Evolutionary conservation across 1,284 basidiomycete genomes (phyloP).

Genomic region (Sanghuangporus sanghuang): DNA sequence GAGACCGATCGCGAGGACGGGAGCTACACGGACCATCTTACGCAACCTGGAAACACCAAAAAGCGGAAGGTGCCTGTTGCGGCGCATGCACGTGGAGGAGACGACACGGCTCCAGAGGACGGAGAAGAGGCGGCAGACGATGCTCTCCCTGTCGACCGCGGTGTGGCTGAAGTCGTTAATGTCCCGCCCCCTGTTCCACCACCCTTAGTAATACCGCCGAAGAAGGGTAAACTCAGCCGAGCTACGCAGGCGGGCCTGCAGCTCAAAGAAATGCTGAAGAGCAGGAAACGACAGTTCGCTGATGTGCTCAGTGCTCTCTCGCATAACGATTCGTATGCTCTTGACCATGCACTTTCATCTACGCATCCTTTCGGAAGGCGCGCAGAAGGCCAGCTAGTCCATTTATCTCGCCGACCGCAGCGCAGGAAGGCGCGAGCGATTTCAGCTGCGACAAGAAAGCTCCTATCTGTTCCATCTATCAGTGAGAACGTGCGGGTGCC

Average conservation of each 20-base stretch:
- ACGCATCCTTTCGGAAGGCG: conserved; percentile 22
- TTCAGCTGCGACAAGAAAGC: conserved; percentile 9
- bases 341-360: conserved; percentile 70
- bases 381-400: conserved; percentile 25
- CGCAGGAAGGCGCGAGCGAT: conserved; percentile 28
- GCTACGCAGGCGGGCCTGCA: conserved; percentile 64
- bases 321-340: conserved; percentile 58
- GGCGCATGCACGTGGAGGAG: conserved; percentile 13
- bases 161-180: conserved; percentile 21
- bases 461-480: conserved; percentile 1
- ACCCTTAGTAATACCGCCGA: conserved; percentile 16
- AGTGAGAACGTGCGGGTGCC: conserved; percentile 35
- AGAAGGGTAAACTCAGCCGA: conserved; percentile 47
- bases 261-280: conserved; percentile 67
- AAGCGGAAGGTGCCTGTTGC: conserved; percentile 71
- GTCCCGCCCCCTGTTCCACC: conserved; percentile 14
- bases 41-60: conserved; percentile 78
- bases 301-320: conserved; percentile 60
- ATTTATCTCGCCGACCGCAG: conserved; percentile 28
- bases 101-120: conserved; percentile 18
- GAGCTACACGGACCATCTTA: conserved; percentile 60
- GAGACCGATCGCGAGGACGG: conserved; percentile 49
- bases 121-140: conserved; percentile 34
- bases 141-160: conserved; percentile 22
- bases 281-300: conserved; percentile 61